Evolutionary conservation across 108 stramenopile species (phyloP), one percentile per base, ranked within the genome.

Genomic region (Nitzschia sp.): DNA sequence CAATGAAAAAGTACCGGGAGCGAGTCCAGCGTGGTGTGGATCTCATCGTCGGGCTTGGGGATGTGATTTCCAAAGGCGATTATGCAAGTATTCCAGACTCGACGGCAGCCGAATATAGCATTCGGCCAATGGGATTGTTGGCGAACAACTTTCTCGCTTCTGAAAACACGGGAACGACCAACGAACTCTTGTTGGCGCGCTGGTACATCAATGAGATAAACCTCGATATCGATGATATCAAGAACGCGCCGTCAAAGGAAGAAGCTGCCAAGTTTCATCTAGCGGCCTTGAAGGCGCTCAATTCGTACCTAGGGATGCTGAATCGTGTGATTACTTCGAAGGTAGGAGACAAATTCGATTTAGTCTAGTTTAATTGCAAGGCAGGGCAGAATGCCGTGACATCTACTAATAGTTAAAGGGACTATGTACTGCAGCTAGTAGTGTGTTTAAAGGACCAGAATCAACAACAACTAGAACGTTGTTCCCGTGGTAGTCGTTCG

Each of bases 121-220:
- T 93, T 9, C 74, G 92, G 18, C 80, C 92, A 8, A 65, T 90
- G 73, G 92, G 92, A 9, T 56, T 93, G n/a, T 35, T 93, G 66
- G 92, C 92, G 18, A 90, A 93, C 49, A 65, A 74, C 18, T 85
- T 93, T 36, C 56, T 90, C 45, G 92, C 88, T 2, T 78, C 83
- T 15, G 92, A 93, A 61, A 93, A 90, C 64, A 86, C 85, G 19
- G 88, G 88, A 8, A 82, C 85, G 9, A 86, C 89, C 19, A 93
- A 93, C 69, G 92, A 90, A 64, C 61, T 93, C 18, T 79, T 93
- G 56, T 36, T 93, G 6, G 87, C 87, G 26, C 66, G 92, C 6
- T 93, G 89, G 87, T 93, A 93, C 59, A 83, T 93, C 32, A 93
- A 93, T 67, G 92, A 93, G 62, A 73, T 88, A 17, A 80, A 74